Base-by-base conservation (phyloP, 192 early-diverging fungal genomes). In the Coemansia sp. region DNA sequence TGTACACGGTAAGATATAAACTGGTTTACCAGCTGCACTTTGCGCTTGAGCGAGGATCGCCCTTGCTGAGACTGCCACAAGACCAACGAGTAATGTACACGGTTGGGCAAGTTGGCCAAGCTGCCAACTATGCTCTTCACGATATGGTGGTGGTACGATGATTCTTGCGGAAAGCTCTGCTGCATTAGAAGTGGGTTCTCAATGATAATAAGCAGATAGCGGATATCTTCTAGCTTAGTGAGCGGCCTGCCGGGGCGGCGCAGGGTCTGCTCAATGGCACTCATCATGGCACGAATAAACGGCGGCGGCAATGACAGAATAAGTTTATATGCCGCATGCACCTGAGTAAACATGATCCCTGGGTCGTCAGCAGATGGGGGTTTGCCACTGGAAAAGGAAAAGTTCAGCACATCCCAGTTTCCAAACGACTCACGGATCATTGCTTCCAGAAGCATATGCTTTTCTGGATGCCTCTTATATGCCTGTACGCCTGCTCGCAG, bases 171-270 rank as follows among this genome's bases (percentile, higher is more conserved):
- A 37, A 83, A 90, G 45, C 78, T 84, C 55, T 90, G 87, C 46
- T 89, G 88, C 14, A 82, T 60, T 7, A 96, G 67, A 31, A 94
- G 73, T 12, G 94, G 93, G 50, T 92, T 92, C 87, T 96, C 92
- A 1, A 96, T 61, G 31, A 97, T 79, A 23, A 94, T 88, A 52
- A 94, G 65, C 39, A 97, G 75, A 50, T 94, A 94, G 36, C 85
- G 82, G 23, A 94, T 84, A 30, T 94, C 91, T 13, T 79, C 78
- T 14, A 68, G 63, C 20, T 63, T 41, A 31, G 31, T 37, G 45
- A 79, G 43, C 14, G 68, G 76, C 55, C 66, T 40, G 26, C 75
- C 69, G 1, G 89, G 89, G 14, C 89, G 79, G 49, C 84, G 85
- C 49, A 91, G 67, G 10, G 89, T 54, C 56, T 64, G 78, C 58